Evolutionary conservation across 2,329 filamentous ascomycete species (phyloP).

Genomic region (Dothideomycetes sp.): DNA sequence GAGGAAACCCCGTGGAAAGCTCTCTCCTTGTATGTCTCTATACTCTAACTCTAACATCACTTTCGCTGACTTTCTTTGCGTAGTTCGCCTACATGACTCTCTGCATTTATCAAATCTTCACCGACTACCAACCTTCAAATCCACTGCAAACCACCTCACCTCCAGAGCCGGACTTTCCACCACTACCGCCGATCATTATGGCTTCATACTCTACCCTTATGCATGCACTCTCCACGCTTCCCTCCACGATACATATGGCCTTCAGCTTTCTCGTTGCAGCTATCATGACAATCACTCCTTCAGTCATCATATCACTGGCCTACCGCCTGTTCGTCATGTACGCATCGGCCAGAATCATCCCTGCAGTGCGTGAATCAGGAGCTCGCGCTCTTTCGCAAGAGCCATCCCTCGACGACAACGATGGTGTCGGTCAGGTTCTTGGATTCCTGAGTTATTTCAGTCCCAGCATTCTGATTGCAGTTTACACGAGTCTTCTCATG

Average conservation of each 20-base stretch:
- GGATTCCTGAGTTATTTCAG: conserved; percentile 88
- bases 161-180: conserved; percentile 78
- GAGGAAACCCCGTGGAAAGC: conserved; percentile 90
- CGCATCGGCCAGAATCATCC: conserved; percentile 89
- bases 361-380: conserved; percentile 78
- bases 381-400: conserved; percentile 75
- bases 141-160: conserved; percentile 42
- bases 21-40: conserved; percentile 53
- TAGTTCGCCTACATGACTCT: conserved; percentile 92
- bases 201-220: conserved; percentile 89
- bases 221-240: conserved; percentile 72
- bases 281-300: conserved; percentile 89
- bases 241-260: conserved; percentile 69
- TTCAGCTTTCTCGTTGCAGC: conserved; percentile 83
- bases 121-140: conserved; percentile 80
- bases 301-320: conserved; percentile 85
- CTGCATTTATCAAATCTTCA: conserved; percentile 98
- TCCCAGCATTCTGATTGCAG: conserved; percentile 84
- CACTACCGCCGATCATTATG: conserved; percentile 96
- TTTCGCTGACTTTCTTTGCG: conserved; percentile 1
- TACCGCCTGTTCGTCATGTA: conserved; percentile 95
- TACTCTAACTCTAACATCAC: too few species aligned
- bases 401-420: conserved; percentile 68
- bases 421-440: conserved; percentile 68
- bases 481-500: conserved; percentile 90